Evolutionary conservation across 495 filamentous ascomycete genomes (phyloP).

Genomic region (Tuber umbilicatum): DNA sequence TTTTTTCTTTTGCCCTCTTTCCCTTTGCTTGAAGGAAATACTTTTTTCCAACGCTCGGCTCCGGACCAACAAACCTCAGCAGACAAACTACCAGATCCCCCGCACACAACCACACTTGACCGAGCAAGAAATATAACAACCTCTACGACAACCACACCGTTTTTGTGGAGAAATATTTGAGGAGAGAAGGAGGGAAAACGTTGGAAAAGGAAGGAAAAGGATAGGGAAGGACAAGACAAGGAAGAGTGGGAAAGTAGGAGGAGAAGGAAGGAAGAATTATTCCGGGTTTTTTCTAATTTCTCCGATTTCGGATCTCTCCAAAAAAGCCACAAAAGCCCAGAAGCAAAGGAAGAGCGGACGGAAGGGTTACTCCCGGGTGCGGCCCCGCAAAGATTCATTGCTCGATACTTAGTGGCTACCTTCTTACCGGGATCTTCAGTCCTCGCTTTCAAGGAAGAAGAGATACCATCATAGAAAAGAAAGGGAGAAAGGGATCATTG

Average conservation of each 20-base stretch:
- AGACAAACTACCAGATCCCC: background rate
- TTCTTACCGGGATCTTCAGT: slow-evolving; percentile 1
- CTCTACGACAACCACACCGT: background rate
- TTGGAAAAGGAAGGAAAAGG: background rate
- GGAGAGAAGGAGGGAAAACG: background rate
- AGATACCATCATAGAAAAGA: background rate
- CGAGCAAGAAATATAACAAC: background rate
- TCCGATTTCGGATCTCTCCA: background rate
- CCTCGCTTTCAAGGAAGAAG: background rate
- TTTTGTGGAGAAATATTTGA: background rate
- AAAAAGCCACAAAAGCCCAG: background rate
- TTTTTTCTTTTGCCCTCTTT: background rate
- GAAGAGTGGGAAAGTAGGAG: background rate
- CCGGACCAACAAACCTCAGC: background rate
- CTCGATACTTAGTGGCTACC: background rate
- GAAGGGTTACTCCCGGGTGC: background rate
- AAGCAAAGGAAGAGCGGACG: background rate
- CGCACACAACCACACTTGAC: background rate
- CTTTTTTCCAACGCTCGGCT: background rate
- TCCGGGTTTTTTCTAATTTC: background rate
- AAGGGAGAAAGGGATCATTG: background rate
- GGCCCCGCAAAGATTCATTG: background rate
- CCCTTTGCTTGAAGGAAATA: background rate
- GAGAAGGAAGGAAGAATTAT: background rate
- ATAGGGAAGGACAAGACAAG: background rate